These are phyloP conservation scores for Camellia oleifera DNA, from an alignment of 179 eudicot species.

Conservation along the genomic window DNA sequence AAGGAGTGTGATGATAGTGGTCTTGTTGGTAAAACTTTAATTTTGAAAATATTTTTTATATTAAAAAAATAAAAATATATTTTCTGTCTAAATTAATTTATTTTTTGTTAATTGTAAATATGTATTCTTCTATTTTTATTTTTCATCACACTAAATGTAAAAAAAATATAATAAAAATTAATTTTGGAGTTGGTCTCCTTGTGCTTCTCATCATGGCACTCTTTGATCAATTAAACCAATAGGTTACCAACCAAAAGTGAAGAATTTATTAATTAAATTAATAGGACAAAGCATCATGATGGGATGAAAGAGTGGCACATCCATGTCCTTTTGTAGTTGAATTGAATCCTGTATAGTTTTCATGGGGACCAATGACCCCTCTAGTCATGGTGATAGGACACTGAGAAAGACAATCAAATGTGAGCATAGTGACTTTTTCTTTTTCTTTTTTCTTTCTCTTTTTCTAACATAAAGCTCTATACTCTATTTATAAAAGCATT, in stretches of 20 bases:
- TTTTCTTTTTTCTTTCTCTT: neutral
- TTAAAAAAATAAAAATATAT: too few relatives aligned
- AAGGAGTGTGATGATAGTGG: too few relatives aligned
- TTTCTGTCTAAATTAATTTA: too few relatives aligned
- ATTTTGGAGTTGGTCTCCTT: neutral
- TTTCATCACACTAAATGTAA: too few relatives aligned
- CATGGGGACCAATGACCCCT: neutral
- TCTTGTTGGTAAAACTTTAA: too few relatives aligned
- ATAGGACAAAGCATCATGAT: too few relatives aligned
- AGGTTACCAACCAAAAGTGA: slow-evolving; percentile 2
- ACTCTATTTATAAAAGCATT: too few relatives aligned
- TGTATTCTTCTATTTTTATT: too few relatives aligned
- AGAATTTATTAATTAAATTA: neutral
- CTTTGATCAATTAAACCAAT: neutral
- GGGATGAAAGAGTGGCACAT: slow-evolving; percentile 7
- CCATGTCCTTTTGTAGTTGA: neutral
- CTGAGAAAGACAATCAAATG: neutral
- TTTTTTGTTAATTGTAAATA: too few relatives aligned
- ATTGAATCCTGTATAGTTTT: neutral
- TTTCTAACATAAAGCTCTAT: neutral
- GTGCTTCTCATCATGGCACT: neutral
- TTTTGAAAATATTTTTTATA: too few relatives aligned
- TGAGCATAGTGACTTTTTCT: neutral
- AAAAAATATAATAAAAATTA: too few relatives aligned
- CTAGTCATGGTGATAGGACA: neutral